Evolutionary conservation across 306 rosid species (phyloP).

Genomic region (Echinosophora koreensis): DNA sequence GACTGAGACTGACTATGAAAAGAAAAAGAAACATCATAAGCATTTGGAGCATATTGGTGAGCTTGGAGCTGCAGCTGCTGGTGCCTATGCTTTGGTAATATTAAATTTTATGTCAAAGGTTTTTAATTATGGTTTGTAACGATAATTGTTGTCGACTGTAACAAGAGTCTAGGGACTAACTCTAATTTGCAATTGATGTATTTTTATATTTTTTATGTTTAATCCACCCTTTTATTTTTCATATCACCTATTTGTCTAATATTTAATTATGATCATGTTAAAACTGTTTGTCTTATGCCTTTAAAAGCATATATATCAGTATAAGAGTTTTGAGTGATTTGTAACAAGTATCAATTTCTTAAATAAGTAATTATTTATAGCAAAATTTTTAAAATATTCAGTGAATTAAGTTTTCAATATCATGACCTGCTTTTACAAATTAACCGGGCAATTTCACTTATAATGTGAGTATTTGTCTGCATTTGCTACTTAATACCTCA

Average conservation of each 20-base stretch:
- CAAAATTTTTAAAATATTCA: not conserved
- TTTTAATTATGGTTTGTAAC: not conserved
- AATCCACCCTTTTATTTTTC: too few species aligned
- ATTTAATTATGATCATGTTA: not conserved
- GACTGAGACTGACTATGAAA: not conserved
- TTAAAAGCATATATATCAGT: too few species aligned
- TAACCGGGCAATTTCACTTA: not conserved
- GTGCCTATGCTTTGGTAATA: constrained; percentile 11
- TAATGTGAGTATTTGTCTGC: not conserved
- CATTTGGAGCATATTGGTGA: not conserved
- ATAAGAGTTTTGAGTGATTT: too few species aligned
- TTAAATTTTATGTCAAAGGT: not conserved
- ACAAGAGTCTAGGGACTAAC: not conserved
- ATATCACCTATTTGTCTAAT: too few species aligned
- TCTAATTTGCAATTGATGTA: not conserved
- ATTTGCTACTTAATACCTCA: not conserved
- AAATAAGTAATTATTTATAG: not conserved
- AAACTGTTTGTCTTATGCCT: not conserved
- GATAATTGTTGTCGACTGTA: not conserved
- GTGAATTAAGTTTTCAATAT: too few species aligned
- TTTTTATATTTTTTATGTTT: not conserved
- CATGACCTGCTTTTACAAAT: not conserved
- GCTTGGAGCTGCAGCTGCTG: constrained; percentile 7
- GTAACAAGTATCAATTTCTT: too few species aligned
- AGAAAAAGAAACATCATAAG: not conserved